A percentile compares a stretch with the other conserved stretches of the same genome.
Evolutionary conservation across 176 grass and related monocot genomes (phyloP).

Genomic region (Oryza meridionalis): DNA sequence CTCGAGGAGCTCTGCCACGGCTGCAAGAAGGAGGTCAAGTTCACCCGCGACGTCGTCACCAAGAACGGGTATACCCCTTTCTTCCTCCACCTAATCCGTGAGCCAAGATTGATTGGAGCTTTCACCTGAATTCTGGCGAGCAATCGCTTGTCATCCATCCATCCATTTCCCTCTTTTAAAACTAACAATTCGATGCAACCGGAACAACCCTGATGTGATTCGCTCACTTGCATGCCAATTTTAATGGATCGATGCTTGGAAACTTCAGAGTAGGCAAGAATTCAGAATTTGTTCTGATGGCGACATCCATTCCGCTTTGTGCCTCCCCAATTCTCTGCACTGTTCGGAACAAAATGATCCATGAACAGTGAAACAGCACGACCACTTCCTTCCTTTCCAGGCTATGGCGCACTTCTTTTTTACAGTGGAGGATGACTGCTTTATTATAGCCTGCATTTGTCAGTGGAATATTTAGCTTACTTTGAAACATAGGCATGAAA

Average conservation of each 20-base stretch:
- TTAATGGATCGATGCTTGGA: conserved; percentile 28
- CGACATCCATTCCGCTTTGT: conserved; percentile 32
- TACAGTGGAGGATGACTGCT: conserved; percentile 39
- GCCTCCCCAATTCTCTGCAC: conserved; percentile 29
- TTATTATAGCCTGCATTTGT: conserved; percentile 43
- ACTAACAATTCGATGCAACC: neutral
- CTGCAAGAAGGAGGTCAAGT: conserved; percentile 88
- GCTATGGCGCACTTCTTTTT: conserved; percentile 40
- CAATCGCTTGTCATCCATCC: neutral
- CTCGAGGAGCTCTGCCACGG: conserved; percentile 93
- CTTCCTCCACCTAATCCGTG: conserved; percentile 18
- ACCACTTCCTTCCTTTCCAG: conserved; percentile 40
- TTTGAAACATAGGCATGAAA: conserved; percentile 52
- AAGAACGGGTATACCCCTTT: conserved; percentile 61
- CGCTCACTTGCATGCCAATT: conserved; percentile 12
- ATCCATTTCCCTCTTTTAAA: neutral
- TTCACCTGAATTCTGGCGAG: conserved; percentile 31
- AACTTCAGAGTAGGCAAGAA: conserved; percentile 44
- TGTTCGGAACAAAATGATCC: conserved; percentile 27
- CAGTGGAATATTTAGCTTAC: conserved; percentile 50
- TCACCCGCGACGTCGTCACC: conserved; percentile 73
- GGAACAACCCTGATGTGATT: neutral
- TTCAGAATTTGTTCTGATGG: conserved; percentile 41
- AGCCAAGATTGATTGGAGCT: conserved; percentile 28
- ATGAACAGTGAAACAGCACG: conserved; percentile 36